Evolutionary conservation across 352 stramenopile species (phyloP).

Genomic region (Salisapilia sapeloensis): DNA sequence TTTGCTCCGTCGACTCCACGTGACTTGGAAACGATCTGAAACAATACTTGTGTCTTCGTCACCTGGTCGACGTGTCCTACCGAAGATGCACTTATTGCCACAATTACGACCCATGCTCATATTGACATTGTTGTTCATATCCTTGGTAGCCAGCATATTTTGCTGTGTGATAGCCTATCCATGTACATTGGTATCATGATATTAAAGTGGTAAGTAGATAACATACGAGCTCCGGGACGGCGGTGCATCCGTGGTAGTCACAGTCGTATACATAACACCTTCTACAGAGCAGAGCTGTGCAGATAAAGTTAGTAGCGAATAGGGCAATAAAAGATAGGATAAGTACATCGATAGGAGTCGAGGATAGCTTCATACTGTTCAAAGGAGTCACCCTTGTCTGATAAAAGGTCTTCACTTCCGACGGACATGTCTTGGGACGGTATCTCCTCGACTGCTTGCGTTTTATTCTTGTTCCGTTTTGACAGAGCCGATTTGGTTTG

Average conservation of each 20-base stretch:
- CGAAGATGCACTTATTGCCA: conserved; percentile 59
- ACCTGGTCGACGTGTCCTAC: conserved; percentile 11
- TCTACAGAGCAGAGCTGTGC: conserved; percentile 53
- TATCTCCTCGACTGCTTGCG: neutral
- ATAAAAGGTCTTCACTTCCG: no score
- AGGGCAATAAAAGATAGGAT: neutral
- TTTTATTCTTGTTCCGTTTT: neutral
- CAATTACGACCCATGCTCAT: conserved; percentile 50
- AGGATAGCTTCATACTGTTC: conserved; percentile 32
- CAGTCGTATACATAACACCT: conserved; percentile 77
- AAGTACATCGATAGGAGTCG: conserved; percentile 56
- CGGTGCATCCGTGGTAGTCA: conserved; percentile 54
- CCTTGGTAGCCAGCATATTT: conserved; percentile 29
- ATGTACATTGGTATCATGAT: neutral
- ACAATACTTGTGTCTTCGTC: no score
- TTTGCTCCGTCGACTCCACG: conserved; percentile 16
- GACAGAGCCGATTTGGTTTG: neutral
- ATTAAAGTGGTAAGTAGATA: conserved; percentile 1
- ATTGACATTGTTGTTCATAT: conserved; percentile 16
- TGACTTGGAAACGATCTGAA: conserved; percentile 42
- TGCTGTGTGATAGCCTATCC: conserved; percentile 32
- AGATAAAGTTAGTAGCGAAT: conserved; percentile 1
- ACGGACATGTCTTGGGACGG: neutral
- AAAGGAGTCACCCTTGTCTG: conserved; percentile 20
- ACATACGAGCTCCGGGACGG: conserved; percentile 36